Percentiles rank a stretch among this genome's conserved stretches.
Evolutionary conservation across 768 basidiomycete genomes (phyloP).

Genomic region (Mycena leptocephala): DNA sequence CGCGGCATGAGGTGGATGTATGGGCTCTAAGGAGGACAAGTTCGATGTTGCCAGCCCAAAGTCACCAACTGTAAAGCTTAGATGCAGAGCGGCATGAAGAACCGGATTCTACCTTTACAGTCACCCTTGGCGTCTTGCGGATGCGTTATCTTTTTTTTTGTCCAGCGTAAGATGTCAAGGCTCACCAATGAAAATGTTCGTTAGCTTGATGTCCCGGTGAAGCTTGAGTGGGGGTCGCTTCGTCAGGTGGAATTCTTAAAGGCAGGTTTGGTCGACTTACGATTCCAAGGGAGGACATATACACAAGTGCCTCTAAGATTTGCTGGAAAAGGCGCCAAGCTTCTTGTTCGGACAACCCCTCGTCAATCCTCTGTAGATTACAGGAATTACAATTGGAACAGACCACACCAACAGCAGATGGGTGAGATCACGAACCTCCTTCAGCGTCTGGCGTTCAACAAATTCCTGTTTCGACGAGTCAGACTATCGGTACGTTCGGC

Average conservation of each 20-base stretch:
- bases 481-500: neutral
- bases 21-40: slow-evolving; percentile 86
- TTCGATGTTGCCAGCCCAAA: slow-evolving; percentile 93
- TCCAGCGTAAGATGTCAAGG: neutral
- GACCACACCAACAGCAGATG: neutral
- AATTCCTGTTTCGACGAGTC: slow-evolving; percentile 74
- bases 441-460: slow-evolving; percentile 91
- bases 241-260: neutral
- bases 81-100: neutral
- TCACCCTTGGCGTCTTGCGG: slow-evolving; percentile 84
- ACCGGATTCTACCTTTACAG: slow-evolving; percentile 72
- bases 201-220: slow-evolving; percentile 92
- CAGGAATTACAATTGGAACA: neutral
- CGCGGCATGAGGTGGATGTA: slow-evolving; percentile 51
- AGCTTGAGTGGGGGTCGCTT: slow-evolving; percentile 57
- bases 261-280: slow-evolving; percentile 56
- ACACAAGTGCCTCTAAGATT: slow-evolving; percentile 90
- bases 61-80: slow-evolving; percentile 78
- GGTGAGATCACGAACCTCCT: slow-evolving; percentile 68
- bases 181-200: slow-evolving; percentile 94
- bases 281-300: slow-evolving; percentile 92
- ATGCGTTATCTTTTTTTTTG: slow-evolving; percentile 3
- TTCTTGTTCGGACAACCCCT: slow-evolving; percentile 87
- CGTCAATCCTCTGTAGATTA: slow-evolving; percentile 75
- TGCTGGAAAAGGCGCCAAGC: slow-evolving; percentile 94